Evolutionary conservation across 441 rosid species (phyloP).

Genomic region (Omphalea diandra): DNA sequence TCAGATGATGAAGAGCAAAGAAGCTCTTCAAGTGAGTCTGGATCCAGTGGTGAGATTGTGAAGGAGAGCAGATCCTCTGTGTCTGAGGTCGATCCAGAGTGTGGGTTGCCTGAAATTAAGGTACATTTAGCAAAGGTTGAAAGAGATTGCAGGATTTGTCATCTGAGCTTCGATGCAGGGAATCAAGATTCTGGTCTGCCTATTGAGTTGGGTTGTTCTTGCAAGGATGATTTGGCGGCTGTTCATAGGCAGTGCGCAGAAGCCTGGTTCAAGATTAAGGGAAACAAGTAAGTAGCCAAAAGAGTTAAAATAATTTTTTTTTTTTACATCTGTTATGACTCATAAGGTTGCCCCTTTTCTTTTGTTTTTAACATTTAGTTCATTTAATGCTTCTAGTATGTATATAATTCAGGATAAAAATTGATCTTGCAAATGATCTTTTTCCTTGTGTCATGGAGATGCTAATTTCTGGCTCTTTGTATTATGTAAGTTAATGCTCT

Average conservation of each 20-base stretch:
- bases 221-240: conserved; percentile 85
- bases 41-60: conserved; percentile 35
- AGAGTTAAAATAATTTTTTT: not conserved
- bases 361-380: not conserved
- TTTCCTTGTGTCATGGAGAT: not conserved
- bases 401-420: not conserved
- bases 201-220: conserved; percentile 86
- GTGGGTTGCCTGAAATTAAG: conserved; percentile 42
- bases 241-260: conserved; percentile 95
- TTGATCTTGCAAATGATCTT: not conserved
- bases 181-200: conserved; percentile 63
- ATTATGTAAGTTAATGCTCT: not conserved
- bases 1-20: conserved; percentile 32
- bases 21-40: conserved; percentile 27
- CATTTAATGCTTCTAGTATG: not conserved
- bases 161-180: conserved; percentile 65
- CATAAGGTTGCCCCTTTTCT: not conserved
- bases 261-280: conserved; percentile 96
- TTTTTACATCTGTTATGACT: not conserved
- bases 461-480: not conserved
- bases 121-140: conserved; percentile 52
- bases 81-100: conserved; percentile 46
- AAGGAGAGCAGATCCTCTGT: conserved; percentile 49
- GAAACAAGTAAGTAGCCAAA: conserved; percentile 62
- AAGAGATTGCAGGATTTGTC: conserved; percentile 91